Evolutionary conservation across 2,329 filamentous ascomycete genomes (phyloP).

Genomic region (Harringtonia lauricola): DNA sequence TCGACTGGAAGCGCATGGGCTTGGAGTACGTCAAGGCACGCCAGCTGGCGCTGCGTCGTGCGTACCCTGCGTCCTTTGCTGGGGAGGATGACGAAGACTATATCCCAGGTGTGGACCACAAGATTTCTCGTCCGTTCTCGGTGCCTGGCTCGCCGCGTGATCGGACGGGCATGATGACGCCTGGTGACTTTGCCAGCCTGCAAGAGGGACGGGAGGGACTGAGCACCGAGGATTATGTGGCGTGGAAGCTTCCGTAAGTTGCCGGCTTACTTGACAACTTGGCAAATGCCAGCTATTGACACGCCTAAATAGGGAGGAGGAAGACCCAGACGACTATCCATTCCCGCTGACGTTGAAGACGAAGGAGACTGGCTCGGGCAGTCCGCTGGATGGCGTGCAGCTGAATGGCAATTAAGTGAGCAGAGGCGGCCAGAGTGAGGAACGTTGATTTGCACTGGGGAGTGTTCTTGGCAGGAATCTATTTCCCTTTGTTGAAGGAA

Average conservation of each 20-base stretch:
- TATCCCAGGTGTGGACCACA: conserved; percentile 85
- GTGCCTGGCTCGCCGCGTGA: conserved; percentile 89
- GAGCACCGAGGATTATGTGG: conserved; percentile 93
- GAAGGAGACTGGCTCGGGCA: conserved; percentile 32
- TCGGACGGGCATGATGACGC: conserved; percentile 95
- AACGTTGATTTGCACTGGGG: too few species aligned
- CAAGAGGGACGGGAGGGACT: conserved; percentile 91
- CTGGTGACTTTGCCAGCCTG: conserved; percentile 90
- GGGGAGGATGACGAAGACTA: conserved; percentile 77
- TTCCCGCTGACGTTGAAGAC: conserved; percentile 47
- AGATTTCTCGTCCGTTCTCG: conserved; percentile 89
- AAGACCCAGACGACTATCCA: conserved; percentile 68
- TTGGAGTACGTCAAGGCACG: conserved; percentile 98
- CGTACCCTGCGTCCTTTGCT: conserved; percentile 79
- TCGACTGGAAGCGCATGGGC: conserved; percentile 99
- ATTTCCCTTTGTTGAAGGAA: too few species aligned
- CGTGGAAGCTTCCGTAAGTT: conserved; percentile 95
- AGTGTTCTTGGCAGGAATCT: too few species aligned
- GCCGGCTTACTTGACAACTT: too few species aligned
- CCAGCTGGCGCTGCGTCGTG: conserved; percentile 80
- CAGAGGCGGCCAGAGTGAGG: background rate
- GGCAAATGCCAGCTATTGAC: background rate
- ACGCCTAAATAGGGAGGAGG: conserved; percentile 60
- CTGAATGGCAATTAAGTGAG: conserved; percentile 22
- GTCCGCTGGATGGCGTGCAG: conserved; percentile 29